Evolutionary conservation across 1,284 basidiomycete genomes (phyloP), one percentile per base, ranked within the genome.

Genomic region (Ganoderma meredithae): DNA sequence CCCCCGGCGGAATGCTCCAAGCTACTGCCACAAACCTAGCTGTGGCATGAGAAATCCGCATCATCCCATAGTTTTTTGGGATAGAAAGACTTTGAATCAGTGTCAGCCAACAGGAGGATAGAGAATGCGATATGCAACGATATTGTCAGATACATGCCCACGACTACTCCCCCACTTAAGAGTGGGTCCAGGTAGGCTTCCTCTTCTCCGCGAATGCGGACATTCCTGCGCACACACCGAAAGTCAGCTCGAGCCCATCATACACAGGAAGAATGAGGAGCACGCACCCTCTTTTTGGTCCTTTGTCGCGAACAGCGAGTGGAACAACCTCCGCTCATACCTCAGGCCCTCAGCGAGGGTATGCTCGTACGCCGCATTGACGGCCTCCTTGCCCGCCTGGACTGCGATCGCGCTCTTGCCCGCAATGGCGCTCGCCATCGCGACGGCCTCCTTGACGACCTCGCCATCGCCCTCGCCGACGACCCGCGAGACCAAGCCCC

Each of bases 171-270:
- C 40, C 40, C 39, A n/a, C 22, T 79, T 76, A 90, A 31, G 83
- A 81, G 78, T 94, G 84, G 64, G 87, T 88, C 82, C 95, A 98
- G 58, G 88, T 86, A n/a, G 96, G 83, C 82, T 95, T 95, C 78
- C 97, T 89, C 87, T 99, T 99, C 82, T 98, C 95, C n/a, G 91
- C 91, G 78, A 99, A 99, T n/a, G 97, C 97, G 47, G 85, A 79
- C 97, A 98, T 99, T 33, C 97, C 95, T 94, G 71, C 17, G 22
- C 47, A n/a, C 12, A 22, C 12, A 64, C 1, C 60, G 9, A 60
- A 22, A 40, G 56, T 69, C 44, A 69, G 55, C 39, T 55, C 17
- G 2, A 1, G 17, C 43, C 64, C 53, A 13, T 15, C 47, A 31
- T 10, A 53, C 0, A 64, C 64, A 7, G 53, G 10, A 41, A 71